Base-by-base conservation (phyloP, 2,329 filamentous ascomycete genomes). In the Arthrinium puccinioides region DNA sequence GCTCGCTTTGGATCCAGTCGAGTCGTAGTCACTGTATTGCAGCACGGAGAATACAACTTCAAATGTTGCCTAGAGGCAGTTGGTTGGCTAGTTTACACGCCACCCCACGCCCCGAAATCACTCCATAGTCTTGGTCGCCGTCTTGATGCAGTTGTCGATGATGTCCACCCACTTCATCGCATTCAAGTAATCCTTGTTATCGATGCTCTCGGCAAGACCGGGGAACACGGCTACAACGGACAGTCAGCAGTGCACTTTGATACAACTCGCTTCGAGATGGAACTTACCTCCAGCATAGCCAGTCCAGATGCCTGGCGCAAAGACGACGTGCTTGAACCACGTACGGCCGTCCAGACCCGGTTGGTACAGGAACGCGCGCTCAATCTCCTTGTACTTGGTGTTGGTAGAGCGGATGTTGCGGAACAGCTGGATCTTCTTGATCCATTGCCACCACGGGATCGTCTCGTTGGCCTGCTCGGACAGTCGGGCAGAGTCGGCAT, bases 271-370 rank as follows among this genome's bases (percentile, higher is more conserved):
- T n/a, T n/a, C n/a, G n/a, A n/a, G n/a, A n/a, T n/a, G n/a, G n/a
- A n/a, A 63, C 72, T 61, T 52, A 81, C 77, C 75, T 53, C 88
- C 89, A 0, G 87, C 69, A 59, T 96, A 96, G 0, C 89, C 89
- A 0, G 87, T 95, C 87, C 88, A 94, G 32, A 90, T 59, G 0
- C 89, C 89, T 0, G 89, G 89, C 2, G 89, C 89, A 61, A 94
- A 96, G 2, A 96, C 84, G 3, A 95, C 83, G 53, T 96, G 90
- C 66, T 96, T 96, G 67, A 90, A 97, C 88, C 88, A 96, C 18
- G 68, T 67, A 42, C 90, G 69, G 2, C 79, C 78, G 56, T 95
- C 89, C 15, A 97, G 63, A 1, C 90, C 90, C 4, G 73, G 69
- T 5, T 76, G 63, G 51, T 87, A 83, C 44, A 96, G 51, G 60